Evolutionary conservation across 768 basidiomycete genomes (phyloP), one percentile per base, ranked within the genome.

Genomic region (Tricholoma sp.): DNA sequence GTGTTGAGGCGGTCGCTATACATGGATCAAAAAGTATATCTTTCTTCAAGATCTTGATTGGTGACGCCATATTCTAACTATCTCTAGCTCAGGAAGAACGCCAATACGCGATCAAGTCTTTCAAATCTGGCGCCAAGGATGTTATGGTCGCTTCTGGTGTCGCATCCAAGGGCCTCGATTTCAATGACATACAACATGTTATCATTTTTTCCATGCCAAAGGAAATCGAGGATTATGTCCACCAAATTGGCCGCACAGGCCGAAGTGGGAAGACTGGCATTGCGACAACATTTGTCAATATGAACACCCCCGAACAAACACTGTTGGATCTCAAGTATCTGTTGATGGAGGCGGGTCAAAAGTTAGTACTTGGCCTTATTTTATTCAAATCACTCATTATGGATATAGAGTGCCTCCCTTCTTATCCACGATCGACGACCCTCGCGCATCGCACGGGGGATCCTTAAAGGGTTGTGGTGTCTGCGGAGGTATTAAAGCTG

Each of bases 141-240:
- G 96, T 98, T 49, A 98, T 98, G 97, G 97, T 99, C 31, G 97
- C 97, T 2, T 98, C 95, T 3, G 88, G 95, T 31, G 94, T 99
- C 28, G 97, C 96, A 1, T 97, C 94, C 37, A 98, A 99, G 71
- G 97, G 97, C 29, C 83, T 99, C 58, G 97, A 99, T 72, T 99
- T 99, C 73, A 94, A 90, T 70, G 97, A 98, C 66, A 96, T 99
- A 57, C 94, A 98, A 64, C 97, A 98, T 69, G 95, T 98, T 67
- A 98, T 99, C 72, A 98, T 98, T 59, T 99, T 95, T 70, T 87
- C 91, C 31, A 98, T 99, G 97, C 97, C 97, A 0, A 99, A 98
- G 71, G 97, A 99, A 75, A 99, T 99, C 60, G 97, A 99, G 72
- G 97, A 99, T 70, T 99, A 99, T 65, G 96, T 98, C 50, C 97